Evolutionary conservation across 257 asterid species (phyloP).

Genomic region (Scutellaria barbata): DNA sequence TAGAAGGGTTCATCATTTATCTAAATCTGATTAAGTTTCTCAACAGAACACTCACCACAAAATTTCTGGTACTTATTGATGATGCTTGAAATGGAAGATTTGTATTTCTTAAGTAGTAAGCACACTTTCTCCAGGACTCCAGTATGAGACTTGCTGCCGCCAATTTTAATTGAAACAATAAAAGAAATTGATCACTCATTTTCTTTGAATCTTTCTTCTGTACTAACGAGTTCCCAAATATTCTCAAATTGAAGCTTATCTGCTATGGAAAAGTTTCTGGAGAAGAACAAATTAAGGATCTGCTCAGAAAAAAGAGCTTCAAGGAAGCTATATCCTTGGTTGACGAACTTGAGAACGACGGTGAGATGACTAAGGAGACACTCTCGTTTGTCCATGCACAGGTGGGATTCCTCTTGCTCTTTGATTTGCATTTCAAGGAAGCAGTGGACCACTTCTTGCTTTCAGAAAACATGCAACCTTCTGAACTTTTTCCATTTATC

Average conservation of each 20-base stretch:
- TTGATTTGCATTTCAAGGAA: constrained; percentile 89
- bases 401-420: constrained; percentile 92
- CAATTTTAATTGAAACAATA: constrained; percentile 5
- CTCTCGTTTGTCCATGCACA: constrained; percentile 88
- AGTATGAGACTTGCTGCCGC: not conserved
- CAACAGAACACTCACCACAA: constrained; percentile 4
- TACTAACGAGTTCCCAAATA: constrained; percentile 30
- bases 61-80: constrained; percentile 11
- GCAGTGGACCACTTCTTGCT: constrained; percentile 94
- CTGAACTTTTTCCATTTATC: constrained; percentile 95
- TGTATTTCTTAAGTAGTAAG: not conserved
- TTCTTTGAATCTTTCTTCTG: constrained; percentile 24
- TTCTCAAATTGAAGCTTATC: constrained; percentile 60
- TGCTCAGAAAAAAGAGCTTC: constrained; percentile 78
- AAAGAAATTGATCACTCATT: constrained; percentile 7
- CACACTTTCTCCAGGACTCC: not conserved
- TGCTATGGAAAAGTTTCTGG: constrained; percentile 82
- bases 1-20: not conserved
- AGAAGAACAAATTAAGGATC: constrained; percentile 86
- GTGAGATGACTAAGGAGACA: constrained; percentile 84
- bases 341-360: constrained; percentile 85
- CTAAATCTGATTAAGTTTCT: not conserved
- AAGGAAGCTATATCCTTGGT: constrained; percentile 81
- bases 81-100: constrained; percentile 9
- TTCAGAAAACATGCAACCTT: constrained; percentile 93